Evolutionary conservation across 1,139 yeast genomes (phyloP), one percentile per base, ranked within the genome.

Genomic region (Sugiyamaella sp.): DNA sequence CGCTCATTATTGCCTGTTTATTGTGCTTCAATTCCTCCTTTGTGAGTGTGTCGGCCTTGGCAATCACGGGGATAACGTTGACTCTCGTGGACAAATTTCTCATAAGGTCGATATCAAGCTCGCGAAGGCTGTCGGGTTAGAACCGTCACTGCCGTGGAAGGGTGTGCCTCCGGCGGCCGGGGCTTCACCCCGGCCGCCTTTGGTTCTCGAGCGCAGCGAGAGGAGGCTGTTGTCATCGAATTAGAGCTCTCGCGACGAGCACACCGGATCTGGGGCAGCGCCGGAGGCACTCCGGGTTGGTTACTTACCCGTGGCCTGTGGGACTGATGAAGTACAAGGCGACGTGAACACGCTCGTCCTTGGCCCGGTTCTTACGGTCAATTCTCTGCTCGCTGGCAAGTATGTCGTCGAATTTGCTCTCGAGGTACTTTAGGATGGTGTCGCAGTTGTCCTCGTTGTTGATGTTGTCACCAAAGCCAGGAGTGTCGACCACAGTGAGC

Each of bases 341-440:
- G 6, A 78, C 89, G 65, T 86, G 95, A 42, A 86, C 89, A 54
- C 91, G 76, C 33, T 86, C 82, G 70, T 86, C 95, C 51, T 79
- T 77, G 62, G 86, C 85, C 49, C 87, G 71, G 2, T 91, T 91
- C 67, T 86, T 85, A 71, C 99, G 83, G 72, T 88, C 84, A 61
- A 93, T 89, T 59, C 96, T 80, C 16, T 95, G 85, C 70, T 93
- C 98, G 71, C 93, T 98, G 12, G 89, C 85, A 61, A 93, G 79
- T 39, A 91, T 95, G 63, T 87, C 89, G 71, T 93, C 99, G 70
- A 88, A 91, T 70, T 91, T 97, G 67, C 85, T 89, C 66, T 88
- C 93, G 61, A 93, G 75, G 68, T 84, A 91, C 57, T 80, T 81
- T 52, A 85, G 83, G 57, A 93, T 84, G 60, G 86, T 86, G 35